phyloP scores from a whole-genome alignment of 805 yeast species.

The Starmerella gropengiesseri region DNA sequence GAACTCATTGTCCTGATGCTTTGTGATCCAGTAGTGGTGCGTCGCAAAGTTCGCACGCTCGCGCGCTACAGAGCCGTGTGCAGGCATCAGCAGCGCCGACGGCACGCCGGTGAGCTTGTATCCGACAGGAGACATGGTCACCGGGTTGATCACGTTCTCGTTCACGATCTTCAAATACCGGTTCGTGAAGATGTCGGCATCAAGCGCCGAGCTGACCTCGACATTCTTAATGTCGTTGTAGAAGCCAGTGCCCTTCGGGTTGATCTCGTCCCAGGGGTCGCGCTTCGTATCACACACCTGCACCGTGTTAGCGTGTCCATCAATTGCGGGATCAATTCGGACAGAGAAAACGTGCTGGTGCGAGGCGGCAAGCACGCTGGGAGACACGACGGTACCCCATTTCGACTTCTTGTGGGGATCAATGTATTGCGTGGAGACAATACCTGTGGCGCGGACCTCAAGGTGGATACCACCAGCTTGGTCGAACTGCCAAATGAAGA shows the following conservation, averaged over 20 bases:
- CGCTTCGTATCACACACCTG: conserved; percentile 59
- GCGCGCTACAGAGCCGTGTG: conserved; percentile 49
- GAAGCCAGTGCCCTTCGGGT: conserved; percentile 64
- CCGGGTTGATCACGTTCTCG: conserved; percentile 58
- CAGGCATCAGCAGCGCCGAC: conserved; percentile 62
- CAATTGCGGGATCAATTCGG: conserved; percentile 73
- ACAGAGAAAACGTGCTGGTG: conserved; percentile 74
- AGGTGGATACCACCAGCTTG: conserved; percentile 70
- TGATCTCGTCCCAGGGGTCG: conserved; percentile 44
- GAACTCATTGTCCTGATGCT: conserved; percentile 58
- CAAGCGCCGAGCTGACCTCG: conserved; percentile 60
- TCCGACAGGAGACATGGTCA: conserved; percentile 62
- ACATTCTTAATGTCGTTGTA: conserved; percentile 49
- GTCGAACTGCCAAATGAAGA: conserved; percentile 58
- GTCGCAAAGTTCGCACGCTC: conserved; percentile 68
- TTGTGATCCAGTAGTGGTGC: conserved; percentile 72
- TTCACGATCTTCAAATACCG: conserved; percentile 67
- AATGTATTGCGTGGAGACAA: conserved; percentile 73
- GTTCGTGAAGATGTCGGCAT: conserved; percentile 64
- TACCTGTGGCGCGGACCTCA: conserved; percentile 79
- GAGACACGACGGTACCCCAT: conserved; percentile 64
- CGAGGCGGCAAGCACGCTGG: conserved; percentile 70
- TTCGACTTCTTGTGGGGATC: conserved; percentile 60
- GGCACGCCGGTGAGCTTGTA: conserved; percentile 68
- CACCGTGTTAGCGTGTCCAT: conserved; percentile 68